Evolutionary conservation across 805 yeast species (phyloP).

Genomic region (Candida fluviatilis): DNA sequence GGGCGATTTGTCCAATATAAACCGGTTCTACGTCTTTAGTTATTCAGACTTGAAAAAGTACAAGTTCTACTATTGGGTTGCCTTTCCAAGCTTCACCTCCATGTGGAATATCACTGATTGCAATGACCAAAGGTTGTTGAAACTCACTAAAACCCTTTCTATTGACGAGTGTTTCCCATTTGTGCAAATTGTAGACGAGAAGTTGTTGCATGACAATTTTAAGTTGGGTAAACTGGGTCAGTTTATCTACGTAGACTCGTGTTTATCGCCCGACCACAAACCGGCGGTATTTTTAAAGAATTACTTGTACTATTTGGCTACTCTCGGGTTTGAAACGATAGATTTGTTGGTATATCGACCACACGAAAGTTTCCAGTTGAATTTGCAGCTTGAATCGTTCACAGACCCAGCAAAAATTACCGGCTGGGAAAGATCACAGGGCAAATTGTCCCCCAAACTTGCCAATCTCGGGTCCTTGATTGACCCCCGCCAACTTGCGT

Average conservation of each 20-base stretch:
- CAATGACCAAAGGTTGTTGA: neutral
- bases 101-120: slow-evolving; percentile 38
- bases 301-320: slow-evolving; percentile 45
- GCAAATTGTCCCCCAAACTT: slow-evolving; percentile 73
- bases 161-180: slow-evolving; percentile 7
- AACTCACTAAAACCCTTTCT: neutral
- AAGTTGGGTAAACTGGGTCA: slow-evolving; percentile 1
- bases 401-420: slow-evolving; percentile 40
- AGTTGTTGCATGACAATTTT: slow-evolving; percentile 1
- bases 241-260: slow-evolving; percentile 31
- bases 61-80: slow-evolving; percentile 86
- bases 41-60: slow-evolving; percentile 89
- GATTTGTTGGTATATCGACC: slow-evolving; percentile 22
- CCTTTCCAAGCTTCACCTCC: slow-evolving; percentile 62
- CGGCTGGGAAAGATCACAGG: slow-evolving; percentile 91
- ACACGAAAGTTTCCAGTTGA: slow-evolving; percentile 13
- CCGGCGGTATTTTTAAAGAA: slow-evolving; percentile 60
- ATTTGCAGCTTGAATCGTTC: slow-evolving; percentile 12
- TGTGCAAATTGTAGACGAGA: slow-evolving; percentile 11
- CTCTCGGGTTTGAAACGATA: slow-evolving; percentile 16
- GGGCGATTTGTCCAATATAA: slow-evolving; percentile 29
- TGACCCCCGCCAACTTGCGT: slow-evolving; percentile 77
- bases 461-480: slow-evolving; percentile 80
- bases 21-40: slow-evolving; percentile 41
- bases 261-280: slow-evolving; percentile 17